Conservation (phyloP, 495 filamentous ascomycete species). For the Talaromyces nanjingensis region DNA sequence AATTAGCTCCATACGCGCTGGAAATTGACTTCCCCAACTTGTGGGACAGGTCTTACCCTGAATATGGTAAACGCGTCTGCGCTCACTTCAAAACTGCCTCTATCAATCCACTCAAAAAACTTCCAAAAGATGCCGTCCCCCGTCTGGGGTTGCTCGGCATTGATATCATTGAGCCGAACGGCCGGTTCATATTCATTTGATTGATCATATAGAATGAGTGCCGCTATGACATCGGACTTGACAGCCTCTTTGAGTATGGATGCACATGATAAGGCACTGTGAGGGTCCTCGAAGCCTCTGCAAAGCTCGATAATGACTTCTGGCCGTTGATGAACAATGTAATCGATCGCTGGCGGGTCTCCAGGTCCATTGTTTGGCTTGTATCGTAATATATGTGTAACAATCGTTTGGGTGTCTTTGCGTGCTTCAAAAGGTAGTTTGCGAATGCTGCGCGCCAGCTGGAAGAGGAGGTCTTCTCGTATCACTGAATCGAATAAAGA, state of each 20-base stretch:
- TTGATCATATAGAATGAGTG: conserved; percentile 88
- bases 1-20: not conserved
- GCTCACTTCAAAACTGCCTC: conserved; percentile 89
- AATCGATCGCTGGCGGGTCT: conserved; percentile 75
- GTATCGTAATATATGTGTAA: conserved; percentile 83
- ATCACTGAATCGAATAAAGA: conserved; percentile 73
- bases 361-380: conserved; percentile 48
- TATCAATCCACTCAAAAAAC: conserved; percentile 98
- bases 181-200: conserved; percentile 52
- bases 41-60: conserved; percentile 48
- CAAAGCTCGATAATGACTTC: conserved; percentile 85
- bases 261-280: conserved; percentile 90
- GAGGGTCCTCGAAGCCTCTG: conserved; percentile 78
- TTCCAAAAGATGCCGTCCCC: conserved; percentile 88
- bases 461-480: conserved; percentile 78
- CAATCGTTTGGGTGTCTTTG: conserved; percentile 84
- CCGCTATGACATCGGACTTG: conserved; percentile 82
- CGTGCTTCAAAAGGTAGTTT: conserved; percentile 87
- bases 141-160: conserved; percentile 56
- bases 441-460: conserved; percentile 71
- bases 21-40: not conserved
- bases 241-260: conserved; percentile 85
- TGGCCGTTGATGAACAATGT: conserved; percentile 75
- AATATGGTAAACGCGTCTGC: conserved; percentile 98
- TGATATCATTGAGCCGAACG: conserved; percentile 54